Percentiles rank a stretch among this genome's conserved stretches.
Evolutionary conservation across 768 basidiomycete species (phyloP).

Genomic region (Termitomyces heimii): DNA sequence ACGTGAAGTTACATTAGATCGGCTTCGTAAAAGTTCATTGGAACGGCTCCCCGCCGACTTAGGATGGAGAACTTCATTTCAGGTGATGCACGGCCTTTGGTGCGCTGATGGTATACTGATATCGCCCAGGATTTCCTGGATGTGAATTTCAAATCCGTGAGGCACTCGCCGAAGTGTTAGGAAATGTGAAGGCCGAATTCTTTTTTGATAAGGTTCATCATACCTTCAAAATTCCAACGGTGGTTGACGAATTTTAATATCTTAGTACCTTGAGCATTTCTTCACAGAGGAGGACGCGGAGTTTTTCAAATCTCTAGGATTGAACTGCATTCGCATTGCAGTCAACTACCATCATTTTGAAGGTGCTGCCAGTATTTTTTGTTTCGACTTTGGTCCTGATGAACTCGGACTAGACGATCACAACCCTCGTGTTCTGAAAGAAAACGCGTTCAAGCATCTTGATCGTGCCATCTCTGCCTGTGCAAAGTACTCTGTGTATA

Average conservation of each 20-base stretch:
- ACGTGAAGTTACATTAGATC: neutral
- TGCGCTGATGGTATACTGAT: neutral
- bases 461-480: constrained; percentile 73
- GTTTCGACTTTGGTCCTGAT: neutral
- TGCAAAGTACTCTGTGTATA: constrained; percentile 69
- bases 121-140: constrained; percentile 60
- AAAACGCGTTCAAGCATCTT: constrained; percentile 74
- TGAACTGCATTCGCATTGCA: constrained; percentile 74
- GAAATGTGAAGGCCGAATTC: constrained; percentile 58
- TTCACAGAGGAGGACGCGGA: constrained; percentile 69
- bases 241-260: constrained; percentile 1
- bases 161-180: constrained; percentile 59
- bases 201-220: constrained; percentile 74
- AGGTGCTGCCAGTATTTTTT: constrained; percentile 24
- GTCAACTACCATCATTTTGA: constrained; percentile 75
- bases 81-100: constrained; percentile 22
- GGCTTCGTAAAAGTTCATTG: neutral
- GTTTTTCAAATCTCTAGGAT: constrained; percentile 71
- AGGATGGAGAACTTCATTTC: constrained; percentile 79
- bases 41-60: neutral
- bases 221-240: neutral
- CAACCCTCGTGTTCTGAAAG: constrained; percentile 72
- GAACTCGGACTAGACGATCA: constrained; percentile 43
- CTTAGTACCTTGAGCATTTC: constrained; percentile 78
- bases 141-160: constrained; percentile 76